Percentiles rank a stretch among this genome's conserved stretches.
Evolutionary conservation across 2,329 filamentous ascomycete species (phyloP).

Genomic region (Fusarium staphyleae): DNA sequence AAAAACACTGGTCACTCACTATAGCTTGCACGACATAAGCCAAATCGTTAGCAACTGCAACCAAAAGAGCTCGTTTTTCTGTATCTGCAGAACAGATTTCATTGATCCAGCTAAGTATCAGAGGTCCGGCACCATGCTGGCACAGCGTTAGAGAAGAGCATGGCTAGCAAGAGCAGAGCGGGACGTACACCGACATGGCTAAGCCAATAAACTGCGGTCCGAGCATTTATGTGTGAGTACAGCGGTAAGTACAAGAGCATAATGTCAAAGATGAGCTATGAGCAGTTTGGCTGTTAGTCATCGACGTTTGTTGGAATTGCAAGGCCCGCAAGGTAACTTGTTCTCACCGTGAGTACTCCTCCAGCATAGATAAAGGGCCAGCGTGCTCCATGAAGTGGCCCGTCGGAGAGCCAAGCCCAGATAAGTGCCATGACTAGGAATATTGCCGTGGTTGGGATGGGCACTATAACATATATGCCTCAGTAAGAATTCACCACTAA

Average conservation of each 20-base stretch:
- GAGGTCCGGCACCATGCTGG: slow-evolving; percentile 29
- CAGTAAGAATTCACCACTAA: neutral
- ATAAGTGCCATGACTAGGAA: slow-evolving; percentile 24
- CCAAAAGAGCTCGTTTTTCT: slow-evolving; percentile 31
- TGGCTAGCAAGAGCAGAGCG: neutral
- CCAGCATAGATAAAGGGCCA: slow-evolving; percentile 34
- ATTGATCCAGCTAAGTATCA: slow-evolving; percentile 38
- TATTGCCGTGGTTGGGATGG: slow-evolving; percentile 13
- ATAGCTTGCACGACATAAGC: slow-evolving; percentile 32
- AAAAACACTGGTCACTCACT: slow-evolving; percentile 20
- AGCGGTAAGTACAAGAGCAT: slow-evolving; percentile 23
- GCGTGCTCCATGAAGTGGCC: slow-evolving; percentile 14
- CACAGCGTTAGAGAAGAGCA: neutral
- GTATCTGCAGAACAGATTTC: slow-evolving; percentile 34
- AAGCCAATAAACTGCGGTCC: slow-evolving; percentile 33
- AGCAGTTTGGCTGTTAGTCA: neutral
- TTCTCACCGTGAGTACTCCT: slow-evolving; percentile 21
- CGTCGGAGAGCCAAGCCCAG: slow-evolving; percentile 35
- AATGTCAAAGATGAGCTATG: slow-evolving; percentile 21
- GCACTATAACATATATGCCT: neutral
- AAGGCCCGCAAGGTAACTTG: too few relatives aligned
- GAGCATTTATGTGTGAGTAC: slow-evolving; percentile 13
- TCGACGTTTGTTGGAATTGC: too few relatives aligned
- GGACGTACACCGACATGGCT: slow-evolving; percentile 32
- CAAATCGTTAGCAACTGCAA: slow-evolving; percentile 16